Percentiles rank a stretch among this genome's conserved stretches.
These are phyloP conservation scores for Colletotrichum sp. DNA, from an alignment of 2,329 filamentous ascomycete species.

Conservation along the genomic window DNA sequence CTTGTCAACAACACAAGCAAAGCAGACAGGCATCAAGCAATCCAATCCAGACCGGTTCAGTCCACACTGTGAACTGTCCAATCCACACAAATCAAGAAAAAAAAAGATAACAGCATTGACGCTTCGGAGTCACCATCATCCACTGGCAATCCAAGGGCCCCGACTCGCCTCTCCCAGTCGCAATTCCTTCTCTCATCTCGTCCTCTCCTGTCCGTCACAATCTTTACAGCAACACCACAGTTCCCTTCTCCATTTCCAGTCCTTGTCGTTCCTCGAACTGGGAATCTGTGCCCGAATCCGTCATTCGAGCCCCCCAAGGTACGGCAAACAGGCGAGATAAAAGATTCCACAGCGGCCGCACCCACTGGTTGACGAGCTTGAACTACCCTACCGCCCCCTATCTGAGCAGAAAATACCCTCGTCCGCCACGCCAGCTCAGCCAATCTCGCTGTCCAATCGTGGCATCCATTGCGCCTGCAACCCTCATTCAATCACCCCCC, in stretches of 20 bases:
- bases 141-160: neutral
- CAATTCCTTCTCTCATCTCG: neutral
- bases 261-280: constrained; percentile 15
- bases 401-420: constrained; percentile 18
- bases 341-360: constrained; percentile 8
- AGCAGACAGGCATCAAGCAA: constrained; percentile 6
- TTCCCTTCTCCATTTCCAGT: constrained; percentile 1
- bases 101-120: constrained; percentile 1
- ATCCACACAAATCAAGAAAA: neutral
- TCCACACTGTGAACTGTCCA: neutral
- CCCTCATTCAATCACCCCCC: constrained; percentile 18
- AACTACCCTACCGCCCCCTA: constrained; percentile 14
- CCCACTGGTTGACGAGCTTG: neutral
- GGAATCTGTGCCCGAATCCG: constrained; percentile 11
- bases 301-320: constrained; percentile 5
- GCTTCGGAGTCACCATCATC: neutral
- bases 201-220: constrained; percentile 11
- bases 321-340: constrained; percentile 15
- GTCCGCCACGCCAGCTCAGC: constrained; percentile 19
- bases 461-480: constrained; percentile 20
- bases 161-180: neutral
- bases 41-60: neutral
- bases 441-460: constrained; percentile 23
- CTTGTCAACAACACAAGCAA: neutral
- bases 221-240: constrained; percentile 13